Percentiles rank a stretch among this genome's conserved stretches.
phyloP scores from a whole-genome alignment of 2,329 filamentous ascomycete species.

The Pseudohalonectria lignicola region DNA sequence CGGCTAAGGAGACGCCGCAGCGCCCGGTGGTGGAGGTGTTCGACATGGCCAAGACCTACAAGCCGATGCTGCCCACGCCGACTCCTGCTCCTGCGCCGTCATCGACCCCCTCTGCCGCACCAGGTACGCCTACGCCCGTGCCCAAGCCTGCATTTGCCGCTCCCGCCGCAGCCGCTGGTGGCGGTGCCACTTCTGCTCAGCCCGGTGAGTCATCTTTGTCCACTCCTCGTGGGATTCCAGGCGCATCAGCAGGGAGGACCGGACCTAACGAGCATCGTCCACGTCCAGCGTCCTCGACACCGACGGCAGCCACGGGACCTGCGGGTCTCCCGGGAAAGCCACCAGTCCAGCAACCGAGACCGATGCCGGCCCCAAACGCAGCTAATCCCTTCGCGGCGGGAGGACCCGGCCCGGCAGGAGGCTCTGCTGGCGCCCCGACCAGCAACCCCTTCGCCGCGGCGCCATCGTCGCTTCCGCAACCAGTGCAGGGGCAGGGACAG shows the following conservation, averaged over 20 bases:
- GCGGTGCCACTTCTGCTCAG: neutral
- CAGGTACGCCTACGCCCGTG: constrained; percentile 3
- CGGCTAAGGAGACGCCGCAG: constrained; percentile 75
- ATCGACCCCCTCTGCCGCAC: neutral
- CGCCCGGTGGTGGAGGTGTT: constrained; percentile 79
- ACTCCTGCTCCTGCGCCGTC: constrained; percentile 7
- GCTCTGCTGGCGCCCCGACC: neutral
- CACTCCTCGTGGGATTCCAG: neutral
- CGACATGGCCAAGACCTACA: constrained; percentile 63
- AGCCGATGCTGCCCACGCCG: constrained; percentile 25
- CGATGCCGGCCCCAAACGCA: constrained; percentile 1
- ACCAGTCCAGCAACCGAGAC: no score
- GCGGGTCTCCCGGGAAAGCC: no score
- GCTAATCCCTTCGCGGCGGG: constrained; percentile 4
- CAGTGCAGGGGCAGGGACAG: constrained; percentile 7
- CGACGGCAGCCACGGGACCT: no score
- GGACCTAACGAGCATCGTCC: neutral
- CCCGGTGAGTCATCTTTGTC: neutral
- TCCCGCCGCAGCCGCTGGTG: constrained; percentile 8
- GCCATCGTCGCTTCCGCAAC: constrained; percentile 5
- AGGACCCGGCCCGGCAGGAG: constrained; percentile 3
- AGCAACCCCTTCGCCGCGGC: constrained; percentile 13
- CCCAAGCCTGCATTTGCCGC: constrained; percentile 3
- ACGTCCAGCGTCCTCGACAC: constrained; percentile 2
- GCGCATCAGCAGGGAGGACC: neutral